Percentiles rank a stretch among this genome's conserved stretches.
Conservation (phyloP, 2,329 filamentous ascomycete species). For the Talaromyces sp. region DNA sequence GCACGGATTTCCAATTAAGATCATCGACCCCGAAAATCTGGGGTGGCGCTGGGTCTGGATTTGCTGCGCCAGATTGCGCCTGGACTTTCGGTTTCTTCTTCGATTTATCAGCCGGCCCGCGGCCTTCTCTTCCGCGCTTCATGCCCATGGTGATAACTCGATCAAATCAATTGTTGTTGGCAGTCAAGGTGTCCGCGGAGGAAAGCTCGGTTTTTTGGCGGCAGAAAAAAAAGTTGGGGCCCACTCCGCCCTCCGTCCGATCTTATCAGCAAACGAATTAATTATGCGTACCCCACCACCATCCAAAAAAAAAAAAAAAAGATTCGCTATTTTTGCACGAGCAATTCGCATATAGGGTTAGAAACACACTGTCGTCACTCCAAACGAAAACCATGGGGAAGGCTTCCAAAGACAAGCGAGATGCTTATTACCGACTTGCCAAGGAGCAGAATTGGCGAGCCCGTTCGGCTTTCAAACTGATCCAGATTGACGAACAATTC, state of each 20-base stretch:
- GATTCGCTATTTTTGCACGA: neutral
- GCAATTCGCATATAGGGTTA: neutral
- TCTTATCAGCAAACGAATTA: constrained; percentile 12
- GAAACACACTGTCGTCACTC: neutral
- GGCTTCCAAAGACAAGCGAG: constrained; percentile 97
- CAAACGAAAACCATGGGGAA: constrained; percentile 67
- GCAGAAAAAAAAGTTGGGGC: constrained; percentile 30
- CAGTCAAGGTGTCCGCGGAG: constrained; percentile 7
- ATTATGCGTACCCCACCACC: constrained; percentile 4
- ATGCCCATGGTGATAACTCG: constrained; percentile 27
- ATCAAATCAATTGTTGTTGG: neutral
- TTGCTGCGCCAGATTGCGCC: constrained; percentile 13
- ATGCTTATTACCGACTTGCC: constrained; percentile 94
- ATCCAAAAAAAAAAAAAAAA: neutral
- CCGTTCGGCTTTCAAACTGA: constrained; percentile 90
- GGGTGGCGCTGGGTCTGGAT: constrained; percentile 19
- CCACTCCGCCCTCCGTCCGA: constrained; percentile 6
- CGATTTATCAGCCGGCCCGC: constrained; percentile 21
- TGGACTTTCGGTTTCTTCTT: constrained; percentile 34
- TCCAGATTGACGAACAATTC: constrained; percentile 95
- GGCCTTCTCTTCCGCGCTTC: constrained; percentile 32
- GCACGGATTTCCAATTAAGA: constrained; percentile 60
- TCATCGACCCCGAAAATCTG: constrained; percentile 43
- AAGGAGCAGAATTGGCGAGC: constrained; percentile 99
- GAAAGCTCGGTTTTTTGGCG: constrained; percentile 19